A percentile compares a stretch with the other conserved stretches of the same genome.
These are phyloP conservation scores for Tetrahymena malaccensis DNA, from an alignment of 73 alveolate genomes.

Conservation along the genomic window DNA sequence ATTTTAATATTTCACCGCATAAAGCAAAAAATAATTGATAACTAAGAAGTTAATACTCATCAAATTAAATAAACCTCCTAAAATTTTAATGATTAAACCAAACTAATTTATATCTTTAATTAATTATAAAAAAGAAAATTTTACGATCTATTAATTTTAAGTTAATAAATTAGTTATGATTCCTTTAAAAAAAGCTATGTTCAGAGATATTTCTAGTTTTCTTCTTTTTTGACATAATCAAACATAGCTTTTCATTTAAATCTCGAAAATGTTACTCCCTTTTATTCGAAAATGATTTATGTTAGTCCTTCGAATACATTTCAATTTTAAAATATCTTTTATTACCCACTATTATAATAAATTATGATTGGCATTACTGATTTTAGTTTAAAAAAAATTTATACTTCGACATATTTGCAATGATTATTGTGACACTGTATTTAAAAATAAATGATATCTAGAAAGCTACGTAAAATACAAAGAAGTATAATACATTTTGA, in stretches of 20 bases:
- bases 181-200: background rate
- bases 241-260: background rate
- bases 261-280: background rate
- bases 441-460: background rate
- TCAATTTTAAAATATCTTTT: too few relatives aligned
- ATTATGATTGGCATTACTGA: background rate
- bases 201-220: background rate
- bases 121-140: background rate
- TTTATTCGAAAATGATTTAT: too few relatives aligned
- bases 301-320: too few relatives aligned
- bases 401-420: background rate
- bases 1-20: background rate
- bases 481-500: background rate
- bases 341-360: background rate
- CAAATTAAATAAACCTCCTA: background rate
- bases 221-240: background rate
- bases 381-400: background rate
- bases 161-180: background rate
- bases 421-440: background rate
- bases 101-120: background rate
- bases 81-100: too few relatives aligned
- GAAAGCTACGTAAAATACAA: background rate
- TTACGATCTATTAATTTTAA: background rate
- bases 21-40: too few relatives aligned
- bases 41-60: background rate